These are phyloP conservation scores for Volvox carteri DNA, from an alignment of 163 green algal genomes.

Conservation along the genomic window DNA sequence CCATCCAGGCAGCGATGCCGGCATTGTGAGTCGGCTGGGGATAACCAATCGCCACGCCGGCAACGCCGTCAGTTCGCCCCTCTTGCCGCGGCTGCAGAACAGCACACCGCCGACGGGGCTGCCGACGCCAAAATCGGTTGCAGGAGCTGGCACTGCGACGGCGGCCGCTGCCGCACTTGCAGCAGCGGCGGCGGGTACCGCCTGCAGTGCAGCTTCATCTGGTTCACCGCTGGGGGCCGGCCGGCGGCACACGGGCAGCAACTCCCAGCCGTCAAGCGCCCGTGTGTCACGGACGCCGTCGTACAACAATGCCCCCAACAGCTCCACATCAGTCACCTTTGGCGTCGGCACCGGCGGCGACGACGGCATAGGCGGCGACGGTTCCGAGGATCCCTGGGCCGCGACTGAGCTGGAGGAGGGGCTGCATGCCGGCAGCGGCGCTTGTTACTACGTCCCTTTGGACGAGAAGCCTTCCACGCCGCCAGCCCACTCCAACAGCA, in stretches of 20 bases:
- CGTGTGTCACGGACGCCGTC: slow-evolving; percentile 4
- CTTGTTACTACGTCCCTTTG: not conserved
- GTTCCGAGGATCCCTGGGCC: not conserved
- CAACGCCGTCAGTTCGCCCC: not conserved
- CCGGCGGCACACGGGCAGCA: not conserved
- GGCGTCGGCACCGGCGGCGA: not conserved
- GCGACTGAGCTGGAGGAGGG: not conserved
- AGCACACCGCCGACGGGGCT: not conserved
- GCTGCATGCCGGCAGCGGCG: not conserved
- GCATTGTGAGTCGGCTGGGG: not conserved
- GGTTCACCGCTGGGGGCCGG: not conserved
- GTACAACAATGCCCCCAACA: not conserved
- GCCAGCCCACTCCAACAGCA: not conserved
- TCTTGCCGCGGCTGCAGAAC: not conserved
- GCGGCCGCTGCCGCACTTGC: not conserved
- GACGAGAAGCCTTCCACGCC: not conserved
- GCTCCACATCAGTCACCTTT: not conserved
- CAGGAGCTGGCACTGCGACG: not conserved
- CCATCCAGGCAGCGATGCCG: not conserved
- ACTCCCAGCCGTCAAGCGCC: slow-evolving; percentile 17
- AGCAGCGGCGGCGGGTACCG: not conserved
- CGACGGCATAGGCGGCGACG: not conserved
- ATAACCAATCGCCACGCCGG: not conserved
- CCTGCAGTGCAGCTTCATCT: not conserved
- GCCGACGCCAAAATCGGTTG: not conserved